Evolutionary conservation across 202 grass and related monocot species (phyloP).

Genomic region (Eragrostis tef): DNA sequence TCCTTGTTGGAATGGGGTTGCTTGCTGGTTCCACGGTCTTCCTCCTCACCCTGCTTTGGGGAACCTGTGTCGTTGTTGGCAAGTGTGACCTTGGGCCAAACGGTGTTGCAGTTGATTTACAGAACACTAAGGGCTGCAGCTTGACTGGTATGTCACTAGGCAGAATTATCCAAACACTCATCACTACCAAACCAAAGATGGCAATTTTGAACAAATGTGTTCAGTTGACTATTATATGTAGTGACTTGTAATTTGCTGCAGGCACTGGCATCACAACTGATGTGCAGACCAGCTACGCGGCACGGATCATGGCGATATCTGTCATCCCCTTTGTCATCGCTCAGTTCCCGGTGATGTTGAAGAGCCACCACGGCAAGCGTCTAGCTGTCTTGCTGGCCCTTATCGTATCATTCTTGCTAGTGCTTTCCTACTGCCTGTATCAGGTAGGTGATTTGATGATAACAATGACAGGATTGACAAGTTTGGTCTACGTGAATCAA

Average conservation of each 20-base stretch:
- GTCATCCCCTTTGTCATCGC: conserved; percentile 83
- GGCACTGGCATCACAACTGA: conserved; percentile 81
- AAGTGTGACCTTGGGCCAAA: conserved; percentile 76
- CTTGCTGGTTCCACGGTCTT: conserved; percentile 95
- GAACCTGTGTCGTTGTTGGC: conserved; percentile 92
- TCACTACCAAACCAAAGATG: neutral
- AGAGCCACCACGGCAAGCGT: conserved; percentile 57
- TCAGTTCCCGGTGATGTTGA: conserved; percentile 81
- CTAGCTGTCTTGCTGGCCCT: conserved; percentile 70
- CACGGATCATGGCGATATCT: conserved; percentile 91
- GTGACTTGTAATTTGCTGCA: conserved; percentile 40
- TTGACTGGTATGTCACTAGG: conserved; percentile 67
- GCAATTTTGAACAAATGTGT: neutral
- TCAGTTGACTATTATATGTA: conserved; percentile 7
- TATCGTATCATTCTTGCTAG: conserved; percentile 60
- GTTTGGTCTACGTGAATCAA: neutral
- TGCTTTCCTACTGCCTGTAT: conserved; percentile 80
- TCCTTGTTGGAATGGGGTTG: conserved; percentile 91
- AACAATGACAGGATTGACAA: neutral
- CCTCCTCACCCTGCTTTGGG: conserved; percentile 96
- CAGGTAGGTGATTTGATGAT: conserved; percentile 62
- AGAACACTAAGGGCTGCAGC: conserved; percentile 64
- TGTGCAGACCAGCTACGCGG: conserved; percentile 83
- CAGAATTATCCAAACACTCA: conserved; percentile 26
- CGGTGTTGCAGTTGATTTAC: conserved; percentile 53